Evolutionary conservation across 2,329 filamentous ascomycete genomes (phyloP).

Genomic region (Chrysosphaeria jannelii): DNA sequence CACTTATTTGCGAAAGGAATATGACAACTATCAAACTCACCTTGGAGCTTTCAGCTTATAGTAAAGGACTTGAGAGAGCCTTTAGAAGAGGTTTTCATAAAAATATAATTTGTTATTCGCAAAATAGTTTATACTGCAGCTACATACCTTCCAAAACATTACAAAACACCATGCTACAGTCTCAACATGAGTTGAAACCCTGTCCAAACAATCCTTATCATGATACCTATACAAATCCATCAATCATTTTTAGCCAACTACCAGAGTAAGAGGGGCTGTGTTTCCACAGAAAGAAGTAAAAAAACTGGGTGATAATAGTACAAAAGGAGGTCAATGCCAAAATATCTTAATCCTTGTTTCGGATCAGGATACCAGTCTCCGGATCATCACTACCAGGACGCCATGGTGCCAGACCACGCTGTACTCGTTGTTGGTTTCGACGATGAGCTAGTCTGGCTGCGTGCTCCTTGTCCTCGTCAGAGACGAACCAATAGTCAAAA

Average conservation of each 20-base stretch:
- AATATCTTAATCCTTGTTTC: conserved; percentile 4
- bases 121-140: neutral
- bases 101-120: no score
- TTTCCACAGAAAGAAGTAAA: neutral
- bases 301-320: neutral
- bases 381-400: conserved; percentile 5
- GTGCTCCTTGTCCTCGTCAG: conserved; percentile 5
- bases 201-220: neutral
- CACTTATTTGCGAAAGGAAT: no score
- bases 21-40: no score
- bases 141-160: neutral
- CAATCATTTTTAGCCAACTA: conserved; percentile 22
- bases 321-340: neutral
- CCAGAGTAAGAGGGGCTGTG: conserved; percentile 1
- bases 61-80: neutral
- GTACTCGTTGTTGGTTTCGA: conserved; percentile 5
- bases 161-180: neutral
- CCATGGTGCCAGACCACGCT: conserved; percentile 5
- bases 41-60: neutral
- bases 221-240: neutral
- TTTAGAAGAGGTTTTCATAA: no score
- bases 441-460: conserved; percentile 4
- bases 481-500: conserved; percentile 6
- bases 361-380: conserved; percentile 5
- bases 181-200: neutral